Conservation (phyloP, 768 basidiomycete species). For the Macrocybe gigantea region DNA sequence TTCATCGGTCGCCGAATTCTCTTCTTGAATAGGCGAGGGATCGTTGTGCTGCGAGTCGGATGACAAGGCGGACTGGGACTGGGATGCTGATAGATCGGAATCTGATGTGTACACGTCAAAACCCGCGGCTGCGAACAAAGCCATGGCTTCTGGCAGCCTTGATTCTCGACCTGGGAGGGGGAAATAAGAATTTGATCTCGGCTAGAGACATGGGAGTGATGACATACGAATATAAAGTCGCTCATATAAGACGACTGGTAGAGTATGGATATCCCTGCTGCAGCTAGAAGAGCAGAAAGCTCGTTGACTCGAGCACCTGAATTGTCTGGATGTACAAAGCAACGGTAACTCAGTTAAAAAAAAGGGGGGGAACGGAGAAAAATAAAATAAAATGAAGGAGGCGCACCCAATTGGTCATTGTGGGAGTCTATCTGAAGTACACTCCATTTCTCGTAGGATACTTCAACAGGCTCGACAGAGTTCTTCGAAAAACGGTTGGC, state of each 20-base stretch:
- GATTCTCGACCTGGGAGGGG: conserved; percentile 51
- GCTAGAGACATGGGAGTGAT: not conserved
- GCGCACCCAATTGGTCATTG: conserved; percentile 60
- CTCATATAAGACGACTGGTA: conserved; percentile 82
- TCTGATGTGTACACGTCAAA: conserved; percentile 59
- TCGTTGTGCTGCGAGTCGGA: conserved; percentile 1
- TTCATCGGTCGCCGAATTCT: too few relatives aligned
- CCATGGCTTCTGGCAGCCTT: conserved; percentile 57
- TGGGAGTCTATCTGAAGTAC: conserved; percentile 81
- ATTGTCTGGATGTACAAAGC: conserved; percentile 35
- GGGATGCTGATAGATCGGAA: conserved; percentile 17
- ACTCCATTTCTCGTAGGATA: conserved; percentile 71
- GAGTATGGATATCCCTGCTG: conserved; percentile 73
- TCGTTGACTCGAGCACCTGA: conserved; percentile 72
- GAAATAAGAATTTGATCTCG: conserved; percentile 7
- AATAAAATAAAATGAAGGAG: conserved; percentile 4
- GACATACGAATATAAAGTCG: conserved; percentile 73
- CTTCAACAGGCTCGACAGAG: conserved; percentile 49
- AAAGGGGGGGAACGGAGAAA: conserved; percentile 3
- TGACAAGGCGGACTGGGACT: conserved; percentile 14
- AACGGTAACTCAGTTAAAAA: conserved; percentile 1
- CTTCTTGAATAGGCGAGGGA: not conserved
- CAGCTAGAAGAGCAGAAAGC: conserved; percentile 69
- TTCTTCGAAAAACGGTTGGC: conserved; percentile 9
- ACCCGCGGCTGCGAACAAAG: conserved; percentile 52